Evolutionary conservation across 768 basidiomycete species (phyloP).

Genomic region (Lactarius vividus): DNA sequence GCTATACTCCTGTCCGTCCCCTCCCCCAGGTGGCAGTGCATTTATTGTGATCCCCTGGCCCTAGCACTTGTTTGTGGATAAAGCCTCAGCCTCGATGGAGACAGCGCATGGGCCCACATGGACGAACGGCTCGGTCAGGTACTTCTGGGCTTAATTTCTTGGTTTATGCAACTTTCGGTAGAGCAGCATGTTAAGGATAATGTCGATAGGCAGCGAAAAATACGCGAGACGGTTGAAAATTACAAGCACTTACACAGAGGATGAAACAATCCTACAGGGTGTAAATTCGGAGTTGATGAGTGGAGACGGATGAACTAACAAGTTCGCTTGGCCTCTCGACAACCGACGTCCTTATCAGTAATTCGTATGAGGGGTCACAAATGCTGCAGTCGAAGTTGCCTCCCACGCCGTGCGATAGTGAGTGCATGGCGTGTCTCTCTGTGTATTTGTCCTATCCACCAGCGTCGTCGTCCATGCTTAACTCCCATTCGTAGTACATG

Average conservation of each 20-base stretch:
- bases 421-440: conserved; percentile 3
- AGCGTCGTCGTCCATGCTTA: background rate
- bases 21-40: background rate
- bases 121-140: too few species aligned
- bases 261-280: too few species aligned
- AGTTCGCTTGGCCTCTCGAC: background rate
- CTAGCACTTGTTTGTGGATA: background rate
- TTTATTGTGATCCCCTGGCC: background rate
- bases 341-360: background rate
- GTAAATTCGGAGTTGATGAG: background rate
- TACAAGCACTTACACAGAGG: background rate
- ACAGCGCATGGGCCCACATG: background rate
- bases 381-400: conserved; percentile 13
- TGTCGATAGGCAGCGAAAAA: background rate
- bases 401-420: conserved; percentile 5
- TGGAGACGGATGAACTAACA: background rate
- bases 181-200: background rate
- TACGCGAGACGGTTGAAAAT: background rate
- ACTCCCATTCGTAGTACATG: conserved; percentile 3
- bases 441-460: conserved; percentile 12
- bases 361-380: conserved; percentile 14
- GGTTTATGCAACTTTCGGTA: background rate
- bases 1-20: background rate
- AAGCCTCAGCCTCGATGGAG: background rate
- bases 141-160: too few species aligned